A percentile compares a stretch with the other conserved stretches of the same genome.
These are phyloP conservation scores for Lactifluus volemus DNA, from an alignment of 768 basidiomycete genomes.

Conservation along the genomic window DNA sequence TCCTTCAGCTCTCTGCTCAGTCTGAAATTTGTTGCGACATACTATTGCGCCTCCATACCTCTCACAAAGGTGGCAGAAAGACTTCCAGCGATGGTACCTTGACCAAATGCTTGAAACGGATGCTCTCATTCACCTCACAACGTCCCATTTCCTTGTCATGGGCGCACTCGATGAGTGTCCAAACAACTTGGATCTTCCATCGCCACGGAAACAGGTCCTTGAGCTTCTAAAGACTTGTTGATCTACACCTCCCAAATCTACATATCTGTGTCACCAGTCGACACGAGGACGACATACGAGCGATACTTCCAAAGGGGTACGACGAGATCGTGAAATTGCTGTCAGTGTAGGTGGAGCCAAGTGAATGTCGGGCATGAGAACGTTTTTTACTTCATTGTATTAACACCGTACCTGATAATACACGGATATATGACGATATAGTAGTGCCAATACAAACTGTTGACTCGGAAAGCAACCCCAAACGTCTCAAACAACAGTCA, in stretches of 20 bases:
- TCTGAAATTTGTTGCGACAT: not conserved
- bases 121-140: not conserved
- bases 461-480: too few relatives aligned
- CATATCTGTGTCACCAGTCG: not conserved
- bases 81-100: not conserved
- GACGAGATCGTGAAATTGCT: not conserved
- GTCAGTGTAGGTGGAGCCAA: not conserved
- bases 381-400: too few relatives aligned
- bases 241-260: not conserved
- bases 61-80: not conserved
- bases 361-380: too few relatives aligned
- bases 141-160: not conserved
- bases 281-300: not conserved
- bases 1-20: not conserved
- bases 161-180: constrained; percentile 9
- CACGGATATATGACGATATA: too few relatives aligned
- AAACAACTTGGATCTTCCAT: not conserved
- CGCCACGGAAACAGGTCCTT: not conserved
- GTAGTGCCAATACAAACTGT: too few relatives aligned
- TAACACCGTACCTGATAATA: too few relatives aligned
- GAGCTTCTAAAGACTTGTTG: not conserved
- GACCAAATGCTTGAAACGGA: not conserved
- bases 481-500: too few relatives aligned
- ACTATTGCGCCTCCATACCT: not conserved
- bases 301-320: not conserved